Evolutionary conservation across 2,329 filamentous ascomycete genomes (phyloP).

Genomic region (Berkeleyomyces rouxiae): DNA sequence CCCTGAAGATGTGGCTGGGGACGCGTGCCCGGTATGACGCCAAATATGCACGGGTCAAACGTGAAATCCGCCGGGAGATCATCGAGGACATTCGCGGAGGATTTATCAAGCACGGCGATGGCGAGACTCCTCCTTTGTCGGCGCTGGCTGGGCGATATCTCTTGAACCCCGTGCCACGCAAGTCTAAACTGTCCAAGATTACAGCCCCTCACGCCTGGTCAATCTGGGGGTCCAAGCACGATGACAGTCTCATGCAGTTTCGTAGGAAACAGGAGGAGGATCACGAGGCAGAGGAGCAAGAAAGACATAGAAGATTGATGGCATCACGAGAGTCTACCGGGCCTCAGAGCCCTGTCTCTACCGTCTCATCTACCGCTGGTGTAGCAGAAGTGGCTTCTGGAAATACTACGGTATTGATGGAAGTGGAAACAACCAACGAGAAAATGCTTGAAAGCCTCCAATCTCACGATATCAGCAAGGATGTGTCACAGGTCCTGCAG

Average conservation of each 20-base stretch:
- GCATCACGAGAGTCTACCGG: neutral
- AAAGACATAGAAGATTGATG: neutral
- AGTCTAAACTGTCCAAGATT: constrained; percentile 11
- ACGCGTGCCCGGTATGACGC: constrained; percentile 58
- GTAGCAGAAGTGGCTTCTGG: neutral
- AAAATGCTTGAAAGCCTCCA: neutral
- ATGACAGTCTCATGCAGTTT: constrained; percentile 52
- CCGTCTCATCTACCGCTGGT: neutral
- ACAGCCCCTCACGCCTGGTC: constrained; percentile 39
- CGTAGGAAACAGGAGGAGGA: constrained; percentile 34
- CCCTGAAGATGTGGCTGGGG: constrained; percentile 68
- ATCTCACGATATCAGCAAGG: neutral
- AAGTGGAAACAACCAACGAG: neutral
- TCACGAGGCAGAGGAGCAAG: constrained; percentile 15
- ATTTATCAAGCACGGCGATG: constrained; percentile 51
- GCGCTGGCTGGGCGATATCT: constrained; percentile 59
- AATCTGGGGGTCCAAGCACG: constrained; percentile 76
- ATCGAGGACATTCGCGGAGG: constrained; percentile 56
- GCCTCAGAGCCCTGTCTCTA: neutral
- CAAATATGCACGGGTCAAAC: constrained; percentile 52
- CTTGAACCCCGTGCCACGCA: constrained; percentile 17
- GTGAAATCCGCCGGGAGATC: constrained; percentile 55
- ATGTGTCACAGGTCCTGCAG: constrained; percentile 4
- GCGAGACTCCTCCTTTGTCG: constrained; percentile 67
- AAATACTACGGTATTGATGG: neutral